Base-by-base conservation (phyloP, 1,284 basidiomycete species). In the Limonomyces culmigenus region DNA sequence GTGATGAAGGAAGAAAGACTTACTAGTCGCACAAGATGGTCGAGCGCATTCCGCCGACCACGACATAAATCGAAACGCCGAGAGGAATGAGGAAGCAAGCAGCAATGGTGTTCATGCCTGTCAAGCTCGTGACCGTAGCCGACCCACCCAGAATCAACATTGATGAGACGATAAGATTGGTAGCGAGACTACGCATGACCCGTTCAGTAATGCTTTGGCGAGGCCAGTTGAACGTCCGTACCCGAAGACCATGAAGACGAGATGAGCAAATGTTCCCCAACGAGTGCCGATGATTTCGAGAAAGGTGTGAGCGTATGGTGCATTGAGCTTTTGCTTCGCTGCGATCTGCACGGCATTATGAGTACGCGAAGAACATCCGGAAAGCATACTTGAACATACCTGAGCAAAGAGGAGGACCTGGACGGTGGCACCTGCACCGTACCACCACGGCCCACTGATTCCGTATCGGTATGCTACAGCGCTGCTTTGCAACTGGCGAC, bases 401-500 rank as follows among this genome's bases (percentile, higher is more conserved):
- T 55, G 45, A 38, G 50, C 45, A 43, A 70, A 70, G 6, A 71
- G 53, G 11, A 72, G 50, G 19, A 73, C 66, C 43, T 72, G 70
- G 4, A 70, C 59, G 1, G 64, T 67, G 30, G 54, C 59, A 18
- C 62, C 62, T 8, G 61, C 54, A 8, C 58, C 62, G 41, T 63
- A 64, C 59, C 63, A 65, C 58, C 61, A 65, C 0, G 62, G 59
- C 3, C 61, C 62, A 2, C 62, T 68, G 53, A 72, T 69, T 41
- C 87, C 87, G 47, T 76, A 86, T 50, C 78, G 79, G 55, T 91
- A 92, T 1, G 74, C 80, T 2, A 87, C 74, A 2, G 81, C 79
- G 45, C 76, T 80, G 35, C 76, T 79, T 66, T 84, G 78, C 18
- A 75, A 54, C 68, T 72, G 36, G 32, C n/a, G 13, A 6, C 16